These are phyloP conservation scores for Dothideomycetes sp. DNA, from an alignment of 2,329 filamentous ascomycete species.

Conservation along the genomic window DNA sequence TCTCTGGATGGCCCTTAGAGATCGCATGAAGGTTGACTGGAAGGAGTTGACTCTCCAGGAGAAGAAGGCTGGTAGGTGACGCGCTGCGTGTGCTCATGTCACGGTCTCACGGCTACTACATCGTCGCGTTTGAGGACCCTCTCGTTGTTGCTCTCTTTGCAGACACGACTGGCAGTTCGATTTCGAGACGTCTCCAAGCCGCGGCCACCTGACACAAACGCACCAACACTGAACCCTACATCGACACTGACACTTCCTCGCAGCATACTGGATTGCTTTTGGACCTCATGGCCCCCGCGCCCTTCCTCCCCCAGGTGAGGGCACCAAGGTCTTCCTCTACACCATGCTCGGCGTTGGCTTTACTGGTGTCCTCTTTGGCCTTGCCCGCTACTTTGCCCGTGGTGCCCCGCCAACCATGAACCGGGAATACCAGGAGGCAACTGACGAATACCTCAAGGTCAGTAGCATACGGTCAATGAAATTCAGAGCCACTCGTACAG, in stretches of 20 bases:
- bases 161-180: too few relatives aligned
- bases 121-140: too few relatives aligned
- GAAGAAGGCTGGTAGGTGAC: slow-evolving; percentile 95
- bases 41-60: slow-evolving; percentile 87
- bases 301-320: slow-evolving; percentile 71
- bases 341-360: slow-evolving; percentile 55
- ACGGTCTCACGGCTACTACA: neutral
- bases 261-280: slow-evolving; percentile 99
- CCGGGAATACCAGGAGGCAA: slow-evolving; percentile 92
- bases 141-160: too few relatives aligned
- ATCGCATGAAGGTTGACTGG: slow-evolving; percentile 99
- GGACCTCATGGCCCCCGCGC: slow-evolving; percentile 91
- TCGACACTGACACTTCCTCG: slow-evolving; percentile 5
- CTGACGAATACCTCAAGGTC: slow-evolving; percentile 91
- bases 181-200: too few relatives aligned
- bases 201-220: too few relatives aligned
- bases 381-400: slow-evolving; percentile 61
- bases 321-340: slow-evolving; percentile 65
- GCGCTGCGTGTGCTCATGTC: neutral
- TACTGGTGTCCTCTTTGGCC: slow-evolving; percentile 60
- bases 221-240: neutral
- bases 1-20: slow-evolving; percentile 94
- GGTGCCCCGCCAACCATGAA: slow-evolving; percentile 76
- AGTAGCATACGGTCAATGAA: slow-evolving; percentile 20
- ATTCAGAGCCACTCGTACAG: neutral